A percentile compares a stretch with the other conserved stretches of the same genome.
phyloP scores from a whole-genome alignment of 345 rosid species.

The Dovyalis caffra region DNA sequence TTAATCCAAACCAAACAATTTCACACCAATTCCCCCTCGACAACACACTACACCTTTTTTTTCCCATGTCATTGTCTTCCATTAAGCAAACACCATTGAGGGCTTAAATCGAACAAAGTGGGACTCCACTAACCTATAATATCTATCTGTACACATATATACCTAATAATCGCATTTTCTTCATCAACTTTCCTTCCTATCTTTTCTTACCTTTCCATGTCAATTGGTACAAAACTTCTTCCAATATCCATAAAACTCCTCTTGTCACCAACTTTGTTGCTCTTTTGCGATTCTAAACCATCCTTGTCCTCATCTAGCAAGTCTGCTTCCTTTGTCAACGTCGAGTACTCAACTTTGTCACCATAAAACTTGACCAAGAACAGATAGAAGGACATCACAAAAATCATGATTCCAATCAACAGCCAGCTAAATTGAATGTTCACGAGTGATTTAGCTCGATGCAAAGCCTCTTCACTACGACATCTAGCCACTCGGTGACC shows the following conservation, averaged over 20 bases:
- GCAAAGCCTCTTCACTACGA: conserved; percentile 42
- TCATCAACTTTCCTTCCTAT: background rate
- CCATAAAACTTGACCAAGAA: conserved; percentile 37
- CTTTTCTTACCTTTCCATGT: conserved; percentile 38
- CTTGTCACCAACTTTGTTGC: conserved; percentile 9
- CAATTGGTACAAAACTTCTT: conserved; percentile 25
- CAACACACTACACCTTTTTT: background rate
- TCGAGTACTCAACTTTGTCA: conserved; percentile 37
- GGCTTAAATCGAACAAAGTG: conserved; percentile 23
- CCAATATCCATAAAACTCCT: conserved; percentile 40
- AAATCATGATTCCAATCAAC: conserved; percentile 41
- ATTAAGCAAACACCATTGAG: conserved; percentile 33
- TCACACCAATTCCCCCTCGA: background rate
- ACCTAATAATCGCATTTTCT: background rate
- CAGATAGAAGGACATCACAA: conserved; percentile 44
- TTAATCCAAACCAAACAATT: background rate
- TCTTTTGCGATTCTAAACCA: conserved; percentile 48
- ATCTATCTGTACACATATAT: conserved; percentile 13
- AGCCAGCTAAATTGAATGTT: conserved; percentile 69
- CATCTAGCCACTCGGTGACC: conserved; percentile 71
- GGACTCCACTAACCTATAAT: conserved; percentile 8
- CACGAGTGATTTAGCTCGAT: conserved; percentile 76
- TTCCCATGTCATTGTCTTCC: conserved; percentile 4
- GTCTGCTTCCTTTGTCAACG: conserved; percentile 39
- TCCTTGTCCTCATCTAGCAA: conserved; percentile 29